These are phyloP conservation scores for Aspergillus hancockii DNA, from an alignment of 495 filamentous ascomycete species.

Conservation along the genomic window DNA sequence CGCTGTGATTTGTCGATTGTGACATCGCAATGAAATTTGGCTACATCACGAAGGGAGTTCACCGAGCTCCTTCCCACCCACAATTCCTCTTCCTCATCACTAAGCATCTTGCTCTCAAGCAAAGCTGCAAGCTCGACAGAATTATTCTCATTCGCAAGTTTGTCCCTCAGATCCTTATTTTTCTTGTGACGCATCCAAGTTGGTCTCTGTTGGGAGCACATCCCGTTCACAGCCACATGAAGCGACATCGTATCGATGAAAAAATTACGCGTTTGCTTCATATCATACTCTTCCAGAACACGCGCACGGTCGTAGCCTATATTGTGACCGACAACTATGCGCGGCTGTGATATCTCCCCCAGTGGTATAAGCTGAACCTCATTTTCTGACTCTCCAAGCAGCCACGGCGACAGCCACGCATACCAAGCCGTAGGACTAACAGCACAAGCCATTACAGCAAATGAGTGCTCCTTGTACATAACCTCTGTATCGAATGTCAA, in stretches of 20 bases:
- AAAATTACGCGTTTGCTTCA: slow-evolving; percentile 77
- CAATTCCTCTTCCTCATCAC: slow-evolving; percentile 86
- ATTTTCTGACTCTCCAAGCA: slow-evolving; percentile 77
- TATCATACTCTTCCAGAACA: slow-evolving; percentile 83
- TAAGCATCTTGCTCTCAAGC: slow-evolving; percentile 63
- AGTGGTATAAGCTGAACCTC: slow-evolving; percentile 82
- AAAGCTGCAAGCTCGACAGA: slow-evolving; percentile 70
- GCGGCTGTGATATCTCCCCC: slow-evolving; percentile 65
- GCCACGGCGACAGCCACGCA: slow-evolving; percentile 95
- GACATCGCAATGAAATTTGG: slow-evolving; percentile 91
- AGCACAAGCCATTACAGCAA: slow-evolving; percentile 95
- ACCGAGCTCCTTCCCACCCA: slow-evolving; percentile 94
- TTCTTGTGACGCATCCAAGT: slow-evolving; percentile 98
- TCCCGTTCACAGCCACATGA: slow-evolving; percentile 96
- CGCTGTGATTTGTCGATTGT: slow-evolving; percentile 88
- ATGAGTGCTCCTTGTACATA: slow-evolving; percentile 88
- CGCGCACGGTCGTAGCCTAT: slow-evolving; percentile 93
- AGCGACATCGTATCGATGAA: slow-evolving; percentile 99
- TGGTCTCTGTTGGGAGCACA: slow-evolving; percentile 95
- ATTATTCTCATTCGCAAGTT: slow-evolving; percentile 69
- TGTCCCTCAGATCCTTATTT: slow-evolving; percentile 78
- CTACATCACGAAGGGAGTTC: slow-evolving; percentile 94
- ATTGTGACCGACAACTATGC: slow-evolving; percentile 91
- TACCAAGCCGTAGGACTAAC: slow-evolving; percentile 89
- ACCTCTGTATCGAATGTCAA: slow-evolving; percentile 96